Evolutionary conservation across 2,329 filamentous ascomycete species (phyloP).

Genomic region (Knufia petricola): DNA sequence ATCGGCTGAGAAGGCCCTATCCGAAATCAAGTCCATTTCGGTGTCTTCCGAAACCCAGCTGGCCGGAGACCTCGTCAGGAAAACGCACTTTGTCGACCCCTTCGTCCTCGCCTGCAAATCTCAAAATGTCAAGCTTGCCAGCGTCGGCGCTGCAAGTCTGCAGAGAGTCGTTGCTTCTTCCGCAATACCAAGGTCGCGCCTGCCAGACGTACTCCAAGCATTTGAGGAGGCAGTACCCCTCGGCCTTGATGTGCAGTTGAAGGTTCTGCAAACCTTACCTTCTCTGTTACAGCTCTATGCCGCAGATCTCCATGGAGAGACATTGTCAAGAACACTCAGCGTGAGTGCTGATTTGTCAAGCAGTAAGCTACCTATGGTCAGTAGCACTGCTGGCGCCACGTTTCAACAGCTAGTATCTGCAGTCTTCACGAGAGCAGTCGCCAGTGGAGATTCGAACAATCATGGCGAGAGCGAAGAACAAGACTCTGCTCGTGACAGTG

Average conservation of each 20-base stretch:
- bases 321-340: conserved; percentile 73
- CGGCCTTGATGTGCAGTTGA: conserved; percentile 82
- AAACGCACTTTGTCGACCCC: conserved; percentile 76
- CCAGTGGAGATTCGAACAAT: conserved; percentile 54
- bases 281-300: conserved; percentile 86
- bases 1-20: conserved; percentile 83
- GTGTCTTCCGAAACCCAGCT: conserved; percentile 67
- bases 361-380: conserved; percentile 87
- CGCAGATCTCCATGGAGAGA: conserved; percentile 65
- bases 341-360: conserved; percentile 86
- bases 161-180: conserved; percentile 77
- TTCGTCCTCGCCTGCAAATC: conserved; percentile 89
- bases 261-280: conserved; percentile 85
- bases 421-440: conserved; percentile 78
- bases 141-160: conserved; percentile 77
- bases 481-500: conserved; percentile 9
- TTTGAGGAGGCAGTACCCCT: conserved; percentile 69
- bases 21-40: conserved; percentile 71
- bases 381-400: conserved; percentile 92
- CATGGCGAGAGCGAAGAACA: background rate
- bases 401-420: conserved; percentile 86
- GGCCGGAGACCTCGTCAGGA: conserved; percentile 68
- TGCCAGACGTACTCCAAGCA: conserved; percentile 80
- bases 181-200: conserved; percentile 65
- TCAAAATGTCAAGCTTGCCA: conserved; percentile 80